Evolutionary conservation across 192 early-diverging fungal species (phyloP), one percentile per base, ranked within the genome.

Genomic region (Martensiomyces pterosporus): DNA sequence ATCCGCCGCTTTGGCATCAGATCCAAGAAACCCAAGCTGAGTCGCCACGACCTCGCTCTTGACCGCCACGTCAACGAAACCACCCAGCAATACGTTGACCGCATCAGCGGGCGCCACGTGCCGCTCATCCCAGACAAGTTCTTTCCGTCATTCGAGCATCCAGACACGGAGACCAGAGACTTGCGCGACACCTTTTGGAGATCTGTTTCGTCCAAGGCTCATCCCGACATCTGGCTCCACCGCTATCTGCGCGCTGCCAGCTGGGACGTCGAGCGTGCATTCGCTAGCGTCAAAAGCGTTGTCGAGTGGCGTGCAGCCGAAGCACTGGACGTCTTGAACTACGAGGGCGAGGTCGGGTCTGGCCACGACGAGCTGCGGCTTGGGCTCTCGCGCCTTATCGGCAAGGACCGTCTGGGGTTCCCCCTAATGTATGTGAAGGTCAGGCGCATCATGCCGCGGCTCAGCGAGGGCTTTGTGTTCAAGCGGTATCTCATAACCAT

Each of bases 181-280:
- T 22, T 63, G 32, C 15, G 42, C n/a, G 64, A 67, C 23, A 46
- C 51, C 5, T 75, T 75, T 36, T 67, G 59, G 71, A 36, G 18
- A 19, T 27, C 50, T 0, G 50, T 42, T 6, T 50, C 64, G 4
- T 43, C 45, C 39, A 67, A 66, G 40, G 43, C 50, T 33, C 64
- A 75, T 25, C 71, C 64, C 1, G 64, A 75, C 36, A 50, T 67
- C 24, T 62, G 64, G 70, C 29, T 74, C 9, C 57, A 63, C 26
- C 29, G 63, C 24, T 66, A 52, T 25, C 24, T 65, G 36, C 33
- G 58, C 16, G 40, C 53, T 2, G 26, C 29, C n/a, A 40, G 55
- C 17, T 74, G 70, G 70, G 64, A 74, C 16, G 54, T 54, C 2
- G 53, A 43, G 15, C 60, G 58, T 16, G 57, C 63, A 22, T 46